Evolutionary conservation across 2,329 filamentous ascomycete genomes (phyloP).

Genomic region (Cladosporium sp.): DNA sequence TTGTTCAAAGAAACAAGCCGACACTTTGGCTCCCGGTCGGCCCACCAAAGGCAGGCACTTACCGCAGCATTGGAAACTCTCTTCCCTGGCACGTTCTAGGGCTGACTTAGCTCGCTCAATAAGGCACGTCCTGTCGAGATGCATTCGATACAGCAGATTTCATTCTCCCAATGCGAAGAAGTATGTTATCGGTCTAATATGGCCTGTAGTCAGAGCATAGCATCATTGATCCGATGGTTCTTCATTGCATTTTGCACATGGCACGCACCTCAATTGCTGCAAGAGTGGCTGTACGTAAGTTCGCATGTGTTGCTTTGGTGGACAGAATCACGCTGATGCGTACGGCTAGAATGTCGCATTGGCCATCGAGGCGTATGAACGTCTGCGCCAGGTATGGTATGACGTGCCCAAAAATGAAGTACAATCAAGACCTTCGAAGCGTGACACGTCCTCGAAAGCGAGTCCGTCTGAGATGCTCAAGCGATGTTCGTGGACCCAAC

Average conservation of each 20-base stretch:
- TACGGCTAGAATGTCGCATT: background rate
- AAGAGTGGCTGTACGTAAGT: background rate
- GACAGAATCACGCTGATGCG: background rate
- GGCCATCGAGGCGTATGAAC: background rate
- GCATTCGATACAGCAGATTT: no score
- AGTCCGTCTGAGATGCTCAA: no score
- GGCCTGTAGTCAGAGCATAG: background rate
- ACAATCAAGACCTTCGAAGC: no score
- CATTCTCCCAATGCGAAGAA: background rate
- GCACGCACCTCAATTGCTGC: background rate
- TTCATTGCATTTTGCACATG: background rate
- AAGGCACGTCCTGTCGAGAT: no score
- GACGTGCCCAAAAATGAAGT: background rate
- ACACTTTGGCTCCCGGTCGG: background rate
- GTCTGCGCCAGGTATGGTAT: background rate
- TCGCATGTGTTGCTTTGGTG: background rate
- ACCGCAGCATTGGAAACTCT: background rate
- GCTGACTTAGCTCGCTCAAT: no score
- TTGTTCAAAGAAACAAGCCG: background rate
- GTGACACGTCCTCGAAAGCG: no score
- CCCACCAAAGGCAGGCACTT: background rate
- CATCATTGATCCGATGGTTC: background rate
- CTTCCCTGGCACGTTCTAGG: no score
- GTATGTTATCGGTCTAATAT: background rate
- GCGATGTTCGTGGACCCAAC: no score